A percentile compares a stretch with the other conserved stretches of the same genome.
Evolutionary conservation across 2,329 filamentous ascomycete species (phyloP).

Genomic region (Nectriaceae sp.): DNA sequence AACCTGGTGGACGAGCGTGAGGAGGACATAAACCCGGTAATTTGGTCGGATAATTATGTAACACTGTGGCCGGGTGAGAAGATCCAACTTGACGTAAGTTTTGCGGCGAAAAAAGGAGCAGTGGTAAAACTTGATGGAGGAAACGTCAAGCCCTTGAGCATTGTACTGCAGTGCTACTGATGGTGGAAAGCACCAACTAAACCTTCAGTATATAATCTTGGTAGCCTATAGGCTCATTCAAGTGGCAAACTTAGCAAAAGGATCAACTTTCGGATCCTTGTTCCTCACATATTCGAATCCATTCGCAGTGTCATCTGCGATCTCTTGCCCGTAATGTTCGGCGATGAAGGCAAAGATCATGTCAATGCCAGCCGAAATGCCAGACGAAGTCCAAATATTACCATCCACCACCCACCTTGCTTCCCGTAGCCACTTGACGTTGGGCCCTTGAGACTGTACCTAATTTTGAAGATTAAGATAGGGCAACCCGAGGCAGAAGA

Average conservation of each 20-base stretch:
- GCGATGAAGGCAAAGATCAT: slow-evolving; percentile 38
- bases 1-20: slow-evolving; percentile 47
- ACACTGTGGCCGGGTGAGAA: slow-evolving; percentile 60
- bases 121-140: slow-evolving; percentile 13
- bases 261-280: slow-evolving; percentile 50
- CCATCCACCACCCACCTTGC: slow-evolving; percentile 64
- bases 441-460: slow-evolving; percentile 41
- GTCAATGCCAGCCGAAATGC: slow-evolving; percentile 50
- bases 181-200: too few relatives aligned
- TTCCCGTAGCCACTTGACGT: slow-evolving; percentile 54
- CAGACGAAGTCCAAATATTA: slow-evolving; percentile 63
- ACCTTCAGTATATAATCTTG: too few relatives aligned
- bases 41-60: slow-evolving; percentile 65
- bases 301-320: slow-evolving; percentile 49
- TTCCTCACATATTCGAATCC: slow-evolving; percentile 61
- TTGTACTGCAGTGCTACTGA: background rate
- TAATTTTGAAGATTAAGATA: slow-evolving; percentile 8
- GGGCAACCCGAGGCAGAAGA: background rate
- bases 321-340: slow-evolving; percentile 49
- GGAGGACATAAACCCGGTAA: slow-evolving; percentile 50
- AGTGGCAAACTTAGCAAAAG: slow-evolving; percentile 56
- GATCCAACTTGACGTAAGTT: background rate
- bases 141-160: slow-evolving; percentile 12
- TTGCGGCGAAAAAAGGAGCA: background rate
- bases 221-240: too few relatives aligned